phyloP scores from a whole-genome alignment of 225 moss, liverwort and hornwort species.

The Antitrichia curtipendula region DNA sequence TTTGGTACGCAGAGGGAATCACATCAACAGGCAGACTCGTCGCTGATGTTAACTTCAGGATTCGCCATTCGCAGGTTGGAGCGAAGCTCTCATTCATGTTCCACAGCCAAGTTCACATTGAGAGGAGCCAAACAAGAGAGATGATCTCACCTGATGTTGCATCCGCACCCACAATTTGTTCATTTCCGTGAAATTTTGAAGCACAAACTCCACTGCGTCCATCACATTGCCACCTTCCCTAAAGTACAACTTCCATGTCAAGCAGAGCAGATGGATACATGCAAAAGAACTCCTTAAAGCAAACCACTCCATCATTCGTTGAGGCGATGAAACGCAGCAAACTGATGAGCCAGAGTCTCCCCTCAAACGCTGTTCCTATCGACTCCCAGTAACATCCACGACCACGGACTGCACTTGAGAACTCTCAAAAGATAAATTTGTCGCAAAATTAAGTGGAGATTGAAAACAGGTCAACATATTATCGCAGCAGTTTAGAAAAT shows the following conservation, averaged over 20 bases:
- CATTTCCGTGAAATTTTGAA: constrained; percentile 99
- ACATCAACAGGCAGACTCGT: neutral
- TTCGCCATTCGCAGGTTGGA: neutral
- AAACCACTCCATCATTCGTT: neutral
- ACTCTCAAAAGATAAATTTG: neutral
- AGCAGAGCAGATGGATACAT: neutral
- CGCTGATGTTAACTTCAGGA: neutral
- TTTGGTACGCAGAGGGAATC: neutral
- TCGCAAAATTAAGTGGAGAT: neutral
- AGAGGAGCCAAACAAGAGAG: neutral
- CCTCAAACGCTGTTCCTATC: neutral
- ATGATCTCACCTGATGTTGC: constrained; percentile 75
- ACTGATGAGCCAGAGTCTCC: neutral
- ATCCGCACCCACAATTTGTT: constrained; percentile 99
- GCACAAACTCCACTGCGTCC: constrained; percentile 97
- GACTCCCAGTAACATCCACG: neutral
- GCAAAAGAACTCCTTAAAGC: neutral
- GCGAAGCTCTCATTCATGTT: neutral
- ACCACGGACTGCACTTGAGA: neutral
- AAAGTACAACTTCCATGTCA: constrained; percentile 8
- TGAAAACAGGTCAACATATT: neutral
- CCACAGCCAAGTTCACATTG: neutral
- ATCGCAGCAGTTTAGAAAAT: neutral
- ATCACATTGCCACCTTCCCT: constrained; percentile 98
- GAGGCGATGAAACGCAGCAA: neutral